These are phyloP conservation scores for Rhodotorula mucilaginosa DNA, from an alignment of 1,284 basidiomycete species.

Conservation along the genomic window DNA sequence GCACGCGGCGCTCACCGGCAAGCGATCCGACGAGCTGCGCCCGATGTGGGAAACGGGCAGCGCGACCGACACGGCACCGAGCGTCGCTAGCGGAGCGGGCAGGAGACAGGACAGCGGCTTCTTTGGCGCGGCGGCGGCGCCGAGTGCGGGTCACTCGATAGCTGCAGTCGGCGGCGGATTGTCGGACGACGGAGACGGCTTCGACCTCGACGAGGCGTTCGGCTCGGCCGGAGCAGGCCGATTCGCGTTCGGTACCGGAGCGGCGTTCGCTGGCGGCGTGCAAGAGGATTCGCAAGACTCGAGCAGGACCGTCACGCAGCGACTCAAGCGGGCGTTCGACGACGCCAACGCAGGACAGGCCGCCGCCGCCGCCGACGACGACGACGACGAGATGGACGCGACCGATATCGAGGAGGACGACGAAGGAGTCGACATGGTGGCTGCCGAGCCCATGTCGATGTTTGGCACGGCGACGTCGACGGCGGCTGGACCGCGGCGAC, in stretches of 20 bases:
- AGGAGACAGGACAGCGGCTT: slow-evolving; percentile 10
- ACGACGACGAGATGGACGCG: slow-evolving; percentile 33
- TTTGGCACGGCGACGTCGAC: not conserved
- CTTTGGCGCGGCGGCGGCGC: not conserved
- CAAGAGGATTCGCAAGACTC: slow-evolving; percentile 21
- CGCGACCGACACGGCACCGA: not conserved
- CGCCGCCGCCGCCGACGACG: slow-evolving; percentile 18
- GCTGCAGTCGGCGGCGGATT: not conserved
- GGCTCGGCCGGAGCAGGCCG: not conserved
- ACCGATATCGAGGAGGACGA: slow-evolving; percentile 39
- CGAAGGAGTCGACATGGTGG: slow-evolving; percentile 4
- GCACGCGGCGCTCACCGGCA: slow-evolving; percentile 4
- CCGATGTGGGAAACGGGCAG: slow-evolving; percentile 23
- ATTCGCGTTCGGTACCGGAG: not conserved
- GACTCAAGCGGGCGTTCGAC: slow-evolving; percentile 22
- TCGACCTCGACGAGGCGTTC: slow-evolving; percentile 37
- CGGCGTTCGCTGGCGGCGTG: not conserved
- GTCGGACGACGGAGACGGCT: slow-evolving; percentile 28
- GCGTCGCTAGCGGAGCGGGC: not conserved
- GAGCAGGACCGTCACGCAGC: slow-evolving; percentile 8
- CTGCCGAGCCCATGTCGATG: not conserved
- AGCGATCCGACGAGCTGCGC: slow-evolving; percentile 25
- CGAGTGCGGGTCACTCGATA: not conserved
- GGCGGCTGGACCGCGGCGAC: not conserved
- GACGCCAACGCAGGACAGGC: not conserved